phyloP scores from a whole-genome alignment of 1,284 basidiomycete genomes.

The Melampsora abietis-canadensis region DNA sequence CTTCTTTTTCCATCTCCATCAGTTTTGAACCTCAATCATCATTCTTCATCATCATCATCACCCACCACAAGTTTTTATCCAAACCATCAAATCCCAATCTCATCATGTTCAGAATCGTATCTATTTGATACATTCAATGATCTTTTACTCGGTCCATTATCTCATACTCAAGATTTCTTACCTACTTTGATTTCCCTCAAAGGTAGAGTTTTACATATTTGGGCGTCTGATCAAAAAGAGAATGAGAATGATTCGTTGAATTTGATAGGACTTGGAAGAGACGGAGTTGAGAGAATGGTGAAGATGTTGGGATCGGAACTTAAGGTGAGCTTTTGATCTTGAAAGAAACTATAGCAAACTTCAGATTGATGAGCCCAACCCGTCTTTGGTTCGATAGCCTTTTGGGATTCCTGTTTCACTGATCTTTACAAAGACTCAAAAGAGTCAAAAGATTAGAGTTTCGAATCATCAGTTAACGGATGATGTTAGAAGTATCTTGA shows the following conservation, averaged over 20 bases:
- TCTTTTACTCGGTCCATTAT: conserved; percentile 11
- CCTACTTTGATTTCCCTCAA: background rate
- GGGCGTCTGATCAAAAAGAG: background rate
- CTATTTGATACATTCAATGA: conserved; percentile 20
- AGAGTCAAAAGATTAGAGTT: background rate
- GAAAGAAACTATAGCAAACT: too few species aligned
- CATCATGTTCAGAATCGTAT: conserved; percentile 6
- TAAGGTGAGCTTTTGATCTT: background rate
- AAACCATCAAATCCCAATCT: conserved; percentile 5
- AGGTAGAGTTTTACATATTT: conserved; percentile 15
- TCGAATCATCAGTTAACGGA: background rate
- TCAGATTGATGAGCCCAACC: too few species aligned
- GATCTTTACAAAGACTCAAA: background rate
- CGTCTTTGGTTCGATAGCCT: background rate
- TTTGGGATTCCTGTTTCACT: conserved; percentile 14
- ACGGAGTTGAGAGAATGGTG: background rate
- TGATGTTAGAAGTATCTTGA: conserved; percentile 17
- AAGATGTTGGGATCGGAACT: background rate
- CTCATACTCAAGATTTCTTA: conserved; percentile 2
- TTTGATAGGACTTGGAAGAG: background rate
- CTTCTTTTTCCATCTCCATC: too few species aligned
- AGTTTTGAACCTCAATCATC: too few species aligned
- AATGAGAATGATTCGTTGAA: too few species aligned
- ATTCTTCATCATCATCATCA: background rate
- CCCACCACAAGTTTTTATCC: background rate